Evolutionary conservation across 2,329 filamentous ascomycete genomes (phyloP).

Genomic region (Lasiodiplodia theobromae): DNA sequence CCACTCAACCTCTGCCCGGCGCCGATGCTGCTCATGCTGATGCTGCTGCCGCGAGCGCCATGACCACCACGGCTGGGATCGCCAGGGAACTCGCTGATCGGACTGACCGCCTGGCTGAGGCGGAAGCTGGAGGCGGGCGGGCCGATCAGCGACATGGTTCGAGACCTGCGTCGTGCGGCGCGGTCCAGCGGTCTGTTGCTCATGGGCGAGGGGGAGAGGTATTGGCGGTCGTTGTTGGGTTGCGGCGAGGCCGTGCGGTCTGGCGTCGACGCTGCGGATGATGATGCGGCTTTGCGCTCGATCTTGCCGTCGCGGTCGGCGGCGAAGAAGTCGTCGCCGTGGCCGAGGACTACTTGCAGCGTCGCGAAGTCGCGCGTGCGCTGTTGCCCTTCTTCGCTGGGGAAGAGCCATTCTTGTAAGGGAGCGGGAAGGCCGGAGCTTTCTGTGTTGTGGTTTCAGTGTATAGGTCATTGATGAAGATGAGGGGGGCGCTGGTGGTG

Average conservation of each 20-base stretch:
- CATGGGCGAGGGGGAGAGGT: neutral
- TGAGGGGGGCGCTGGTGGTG: no score
- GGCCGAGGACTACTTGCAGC: slow-evolving; percentile 49
- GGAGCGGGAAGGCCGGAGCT: slow-evolving; percentile 44
- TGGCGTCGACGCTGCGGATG: slow-evolving; percentile 10
- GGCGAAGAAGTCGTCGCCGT: slow-evolving; percentile 50
- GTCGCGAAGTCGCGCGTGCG: slow-evolving; percentile 42
- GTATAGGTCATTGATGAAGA: neutral
- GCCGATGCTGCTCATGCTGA: neutral
- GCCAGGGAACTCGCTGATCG: slow-evolving; percentile 31
- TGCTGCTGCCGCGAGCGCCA: no score
- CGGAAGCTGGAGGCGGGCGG: slow-evolving; percentile 37
- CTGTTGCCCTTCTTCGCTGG: slow-evolving; percentile 33
- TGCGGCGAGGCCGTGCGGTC: slow-evolving; percentile 32
- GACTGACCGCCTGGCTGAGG: slow-evolving; percentile 33
- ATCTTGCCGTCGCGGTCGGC: slow-evolving; percentile 48
- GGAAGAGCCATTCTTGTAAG: slow-evolving; percentile 46
- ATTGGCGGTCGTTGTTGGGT: slow-evolving; percentile 33
- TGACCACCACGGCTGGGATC: neutral
- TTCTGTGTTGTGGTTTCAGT: slow-evolving; percentile 35
- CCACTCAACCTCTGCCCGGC: neutral
- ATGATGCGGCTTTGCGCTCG: slow-evolving; percentile 40
- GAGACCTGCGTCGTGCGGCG: slow-evolving; percentile 37
- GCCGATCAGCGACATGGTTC: slow-evolving; percentile 42
- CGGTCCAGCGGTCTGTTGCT: slow-evolving; percentile 31